phyloP scores from a whole-genome alignment of 805 yeast genomes.

The Metschnikowia gruessii region DNA sequence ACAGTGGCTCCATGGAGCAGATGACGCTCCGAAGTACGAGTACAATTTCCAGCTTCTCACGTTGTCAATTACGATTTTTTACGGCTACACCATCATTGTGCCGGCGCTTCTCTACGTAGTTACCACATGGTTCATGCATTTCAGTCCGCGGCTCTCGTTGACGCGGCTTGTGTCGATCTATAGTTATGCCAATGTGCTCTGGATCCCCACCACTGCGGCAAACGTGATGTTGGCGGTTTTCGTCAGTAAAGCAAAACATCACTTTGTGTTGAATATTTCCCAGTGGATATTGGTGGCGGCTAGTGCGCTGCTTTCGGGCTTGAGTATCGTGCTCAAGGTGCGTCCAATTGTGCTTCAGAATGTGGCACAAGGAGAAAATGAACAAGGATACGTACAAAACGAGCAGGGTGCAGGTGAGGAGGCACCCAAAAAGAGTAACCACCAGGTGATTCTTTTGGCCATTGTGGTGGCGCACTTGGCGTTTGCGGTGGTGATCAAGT shows the following conservation, averaged over 20 bases:
- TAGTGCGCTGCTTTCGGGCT: constrained; percentile 63
- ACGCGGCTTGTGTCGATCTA: constrained; percentile 68
- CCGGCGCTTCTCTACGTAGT: constrained; percentile 56
- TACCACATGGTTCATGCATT: constrained; percentile 53
- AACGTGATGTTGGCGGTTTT: constrained; percentile 57
- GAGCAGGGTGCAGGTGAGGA: too few species aligned
- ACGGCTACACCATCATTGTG: constrained; percentile 68
- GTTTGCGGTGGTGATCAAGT: constrained; percentile 62
- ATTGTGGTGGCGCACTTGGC: constrained; percentile 51
- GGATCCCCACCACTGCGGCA: constrained; percentile 79
- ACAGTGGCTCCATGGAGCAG: constrained; percentile 46
- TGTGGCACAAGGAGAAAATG: too few species aligned
- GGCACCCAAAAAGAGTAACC: constrained; percentile 23
- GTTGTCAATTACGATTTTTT: constrained; percentile 66
- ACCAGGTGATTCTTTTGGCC: constrained; percentile 34
- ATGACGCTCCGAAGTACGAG: constrained; percentile 44
- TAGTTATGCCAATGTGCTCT: constrained; percentile 79
- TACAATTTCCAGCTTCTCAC: constrained; percentile 61
- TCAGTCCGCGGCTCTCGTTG: constrained; percentile 48
- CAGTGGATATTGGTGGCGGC: constrained; percentile 62
- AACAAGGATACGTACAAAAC: too few species aligned
- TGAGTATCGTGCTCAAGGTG: constrained; percentile 48
- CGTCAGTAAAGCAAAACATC: constrained; percentile 32
- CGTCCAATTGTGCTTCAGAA: constrained; percentile 37
- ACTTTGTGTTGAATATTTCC: constrained; percentile 43